Percentiles rank a stretch among this genome's conserved stretches.
Evolutionary conservation across 768 basidiomycete species (phyloP).

Genomic region (Leccinellum rugosiceps): DNA sequence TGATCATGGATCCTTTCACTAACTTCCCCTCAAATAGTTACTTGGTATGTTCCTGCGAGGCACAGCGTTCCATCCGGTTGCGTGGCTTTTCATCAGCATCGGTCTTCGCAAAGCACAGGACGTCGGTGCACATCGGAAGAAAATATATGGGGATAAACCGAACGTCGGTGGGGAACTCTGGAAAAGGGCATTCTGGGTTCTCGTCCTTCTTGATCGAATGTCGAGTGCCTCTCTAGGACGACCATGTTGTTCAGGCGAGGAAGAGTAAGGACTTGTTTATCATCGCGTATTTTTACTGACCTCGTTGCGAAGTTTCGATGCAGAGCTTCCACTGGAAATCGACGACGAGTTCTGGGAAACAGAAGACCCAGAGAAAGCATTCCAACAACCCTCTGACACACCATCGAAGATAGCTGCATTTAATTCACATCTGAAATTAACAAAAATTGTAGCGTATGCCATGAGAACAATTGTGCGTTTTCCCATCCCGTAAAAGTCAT

Average conservation of each 20-base stretch:
- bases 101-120: conserved; percentile 68
- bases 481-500: not conserved
- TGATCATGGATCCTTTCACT: not conserved
- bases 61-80: conserved; percentile 44
- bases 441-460: conserved; percentile 66
- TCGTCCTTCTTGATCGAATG: conserved; percentile 59
- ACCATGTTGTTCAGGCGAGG: conserved; percentile 54
- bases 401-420: conserved; percentile 61
- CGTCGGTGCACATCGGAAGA: conserved; percentile 71
- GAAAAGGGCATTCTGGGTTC: conserved; percentile 77
- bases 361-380: conserved; percentile 45
- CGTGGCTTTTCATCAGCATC: conserved; percentile 53
- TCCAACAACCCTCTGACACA: conserved; percentile 63
- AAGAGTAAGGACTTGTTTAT: conserved; percentile 50
- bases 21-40: conserved; percentile 34
- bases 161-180: conserved; percentile 65
- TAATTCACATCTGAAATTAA: conserved; percentile 60
- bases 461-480: conserved; percentile 62
- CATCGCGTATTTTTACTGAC: conserved; percentile 4
- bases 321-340: conserved; percentile 77
- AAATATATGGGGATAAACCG: conserved; percentile 45
- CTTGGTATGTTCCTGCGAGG: conserved; percentile 54
- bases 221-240: conserved; percentile 53
- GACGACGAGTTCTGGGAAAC: conserved; percentile 79
- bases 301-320: conserved; percentile 63